Base-by-base conservation (phyloP, 2,329 filamentous ascomycete genomes). In the Chrysoporthe puriensis region DNA sequence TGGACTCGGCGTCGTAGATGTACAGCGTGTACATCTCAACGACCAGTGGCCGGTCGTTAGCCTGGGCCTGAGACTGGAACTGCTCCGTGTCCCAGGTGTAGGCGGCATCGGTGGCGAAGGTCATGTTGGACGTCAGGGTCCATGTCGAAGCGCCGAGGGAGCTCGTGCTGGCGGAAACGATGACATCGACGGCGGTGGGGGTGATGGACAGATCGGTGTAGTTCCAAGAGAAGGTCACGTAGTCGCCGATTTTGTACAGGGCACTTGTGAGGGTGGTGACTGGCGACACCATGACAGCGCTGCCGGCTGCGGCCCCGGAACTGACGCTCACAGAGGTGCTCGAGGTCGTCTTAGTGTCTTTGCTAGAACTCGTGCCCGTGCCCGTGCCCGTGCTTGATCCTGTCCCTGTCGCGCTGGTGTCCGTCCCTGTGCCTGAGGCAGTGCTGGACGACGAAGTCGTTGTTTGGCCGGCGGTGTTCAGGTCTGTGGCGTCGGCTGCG, bases 111-210 rank as follows among this genome's bases (percentile, higher is more conserved):
- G 82, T 82, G 68, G 80, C 76, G 67, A 85, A 88, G 0, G 85
- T 86, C 84, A 89, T 88, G 79, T 90, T 90, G 74, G 82, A 79
- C 3, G 88, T 88, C 57, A 91, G 79, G 18, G 88, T 90, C 80
- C 85, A 90, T 2, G 86, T 84, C 44, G 63, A 60, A 8, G 63
- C 63, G 44, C 63, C 63, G 69, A 82, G 80, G 26, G 80, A 77
- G 57, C 82, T 84, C 8, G 76, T 76, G 52, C 83, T 84, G 79
- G 85, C 88, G 71, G 85, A 86, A 44, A 87, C 80, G 67, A 89
- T 76, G 16, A 90, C 80, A 71, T 90, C 86, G 67, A 91, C 74
- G 52, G 86, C 88, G 3, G 85, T 87, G 1, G 88, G 88, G 1
- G 81, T 85, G 36, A 79, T 86, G 66, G 82, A 80, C 42, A 91